Percentiles rank a stretch among this genome's conserved stretches.
Evolutionary conservation across 495 filamentous ascomycete genomes (phyloP).

Genomic region (Penicillium malachiteum): DNA sequence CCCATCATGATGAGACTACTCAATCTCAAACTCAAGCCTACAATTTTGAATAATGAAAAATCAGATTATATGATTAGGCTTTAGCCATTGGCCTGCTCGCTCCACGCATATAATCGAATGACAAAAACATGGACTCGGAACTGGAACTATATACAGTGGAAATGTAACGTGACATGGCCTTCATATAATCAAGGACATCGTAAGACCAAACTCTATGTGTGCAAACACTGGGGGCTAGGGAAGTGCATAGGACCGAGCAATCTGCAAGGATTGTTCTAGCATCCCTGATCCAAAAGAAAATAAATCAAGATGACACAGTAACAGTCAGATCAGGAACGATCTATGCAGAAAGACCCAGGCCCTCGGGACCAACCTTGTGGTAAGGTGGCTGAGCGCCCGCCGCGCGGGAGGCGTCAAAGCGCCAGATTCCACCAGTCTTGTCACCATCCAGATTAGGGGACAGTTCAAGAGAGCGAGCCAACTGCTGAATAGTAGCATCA

Average conservation of each 20-base stretch:
- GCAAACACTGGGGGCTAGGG: conserved; percentile 11
- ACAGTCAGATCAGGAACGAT: background rate
- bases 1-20: too few species aligned
- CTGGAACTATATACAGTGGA: conserved; percentile 29
- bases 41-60: background rate
- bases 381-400: conserved; percentile 45
- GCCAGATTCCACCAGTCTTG: conserved; percentile 87
- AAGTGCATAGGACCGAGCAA: background rate
- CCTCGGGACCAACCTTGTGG: conserved; percentile 40
- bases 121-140: background rate
- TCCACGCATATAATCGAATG: conserved; percentile 10
- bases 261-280: background rate
- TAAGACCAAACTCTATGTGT: conserved; percentile 25
- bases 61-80: conserved; percentile 20
- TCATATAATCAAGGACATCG: conserved; percentile 8
- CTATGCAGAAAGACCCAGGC: conserved; percentile 36
- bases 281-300: conserved; percentile 11
- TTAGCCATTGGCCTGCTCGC: conserved; percentile 8
- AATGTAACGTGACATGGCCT: conserved; percentile 21
- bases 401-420: conserved; percentile 70
- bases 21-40: too few species aligned
- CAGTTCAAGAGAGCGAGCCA: conserved; percentile 59
- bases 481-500: conserved; percentile 49
- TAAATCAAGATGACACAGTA: background rate
- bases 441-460: conserved; percentile 59